phyloP scores from a whole-genome alignment of 441 rosid species.

The Erysimum pusillum region DNA sequence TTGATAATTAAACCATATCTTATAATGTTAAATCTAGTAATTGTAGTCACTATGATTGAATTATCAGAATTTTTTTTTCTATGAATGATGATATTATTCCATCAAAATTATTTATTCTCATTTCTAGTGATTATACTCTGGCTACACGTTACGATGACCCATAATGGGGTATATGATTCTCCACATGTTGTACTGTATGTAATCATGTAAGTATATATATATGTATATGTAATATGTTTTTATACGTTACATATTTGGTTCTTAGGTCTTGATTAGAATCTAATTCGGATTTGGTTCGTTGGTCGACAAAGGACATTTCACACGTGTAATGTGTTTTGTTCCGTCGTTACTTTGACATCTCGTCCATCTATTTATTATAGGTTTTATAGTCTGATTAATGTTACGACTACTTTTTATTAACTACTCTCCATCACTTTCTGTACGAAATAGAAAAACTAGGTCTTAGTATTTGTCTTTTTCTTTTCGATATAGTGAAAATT shows the following conservation, averaged over 20 bases:
- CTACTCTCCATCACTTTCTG: conserved; percentile 13
- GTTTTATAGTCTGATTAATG: conserved; percentile 30
- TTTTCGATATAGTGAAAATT: background rate
- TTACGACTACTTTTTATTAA: conserved; percentile 19
- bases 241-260: conserved; percentile 39
- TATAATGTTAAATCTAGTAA: background rate
- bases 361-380: conserved; percentile 3
- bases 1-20: conserved; percentile 1
- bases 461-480: background rate
- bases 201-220: conserved; percentile 9
- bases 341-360: conserved; percentile 30
- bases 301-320: conserved; percentile 27
- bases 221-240: background rate
- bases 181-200: conserved; percentile 36
- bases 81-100: conserved; percentile 24
- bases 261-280: conserved; percentile 33
- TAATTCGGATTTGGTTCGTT: conserved; percentile 41
- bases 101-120: conserved; percentile 29
- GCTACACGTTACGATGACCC: conserved; percentile 38
- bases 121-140: conserved; percentile 40
- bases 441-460: conserved; percentile 10
- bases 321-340: conserved; percentile 40
- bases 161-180: conserved; percentile 49
- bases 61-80: background rate
- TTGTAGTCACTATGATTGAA: conserved; percentile 28